These are phyloP conservation scores for Termitomyces sp. DNA, from an alignment of 1,284 basidiomycete genomes.

Conservation along the genomic window DNA sequence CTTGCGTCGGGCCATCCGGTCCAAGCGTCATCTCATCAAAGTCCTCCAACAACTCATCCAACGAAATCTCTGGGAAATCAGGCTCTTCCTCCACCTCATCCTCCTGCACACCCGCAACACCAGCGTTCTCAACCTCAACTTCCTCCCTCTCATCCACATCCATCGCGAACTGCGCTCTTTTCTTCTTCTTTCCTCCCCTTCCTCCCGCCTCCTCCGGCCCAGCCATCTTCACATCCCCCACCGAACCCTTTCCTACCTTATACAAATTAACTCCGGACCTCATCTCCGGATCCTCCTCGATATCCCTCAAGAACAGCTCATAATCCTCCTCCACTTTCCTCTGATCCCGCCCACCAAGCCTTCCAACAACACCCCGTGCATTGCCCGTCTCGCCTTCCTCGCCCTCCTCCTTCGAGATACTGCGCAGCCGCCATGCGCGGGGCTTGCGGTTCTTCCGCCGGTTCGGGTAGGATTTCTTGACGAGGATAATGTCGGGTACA, in stretches of 20 bases:
- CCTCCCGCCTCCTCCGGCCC: conserved; percentile 29
- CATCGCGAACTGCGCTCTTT: conserved; percentile 60
- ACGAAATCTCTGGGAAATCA: conserved; percentile 85
- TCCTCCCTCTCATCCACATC: conserved; percentile 57
- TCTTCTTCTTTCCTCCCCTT: conserved; percentile 30
- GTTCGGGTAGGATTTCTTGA: conserved; percentile 96
- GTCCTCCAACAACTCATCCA: conserved; percentile 90
- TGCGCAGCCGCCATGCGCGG: conserved; percentile 85
- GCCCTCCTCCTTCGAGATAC: conserved; percentile 91
- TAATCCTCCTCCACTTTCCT: conserved; percentile 96
- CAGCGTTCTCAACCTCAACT: conserved; percentile 22
- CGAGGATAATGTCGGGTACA: conserved; percentile 89
- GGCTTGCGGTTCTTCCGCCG: conserved; percentile 86
- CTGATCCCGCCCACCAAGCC: conserved; percentile 87
- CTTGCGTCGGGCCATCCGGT: conserved; percentile 8
- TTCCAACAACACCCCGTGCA: conserved; percentile 82
- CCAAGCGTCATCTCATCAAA: conserved; percentile 81
- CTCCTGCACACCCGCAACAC: conserved; percentile 40
- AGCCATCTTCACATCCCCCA: conserved; percentile 41
- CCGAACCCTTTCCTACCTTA: conserved; percentile 42
- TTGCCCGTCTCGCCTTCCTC: conserved; percentile 72
- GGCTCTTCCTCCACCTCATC: conserved; percentile 72
- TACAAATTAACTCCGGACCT: conserved; percentile 88
- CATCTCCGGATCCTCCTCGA: conserved; percentile 97
- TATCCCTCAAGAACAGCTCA: conserved; percentile 90